These are phyloP conservation scores for Trametes sp. DNA, from an alignment of 1,284 basidiomycete species.

Conservation along the genomic window DNA sequence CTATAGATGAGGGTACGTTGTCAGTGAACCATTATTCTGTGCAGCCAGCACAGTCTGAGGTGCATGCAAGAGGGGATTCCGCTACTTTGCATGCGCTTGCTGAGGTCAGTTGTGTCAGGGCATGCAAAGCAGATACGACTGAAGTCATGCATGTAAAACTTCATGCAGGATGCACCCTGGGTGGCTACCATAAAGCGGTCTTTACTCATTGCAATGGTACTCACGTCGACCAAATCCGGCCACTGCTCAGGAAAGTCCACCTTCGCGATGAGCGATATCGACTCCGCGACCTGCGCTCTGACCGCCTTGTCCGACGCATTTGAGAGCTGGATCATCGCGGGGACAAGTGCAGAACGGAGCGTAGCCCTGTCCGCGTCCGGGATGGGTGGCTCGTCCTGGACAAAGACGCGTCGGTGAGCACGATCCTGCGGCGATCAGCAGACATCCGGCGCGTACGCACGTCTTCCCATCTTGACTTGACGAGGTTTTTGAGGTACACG, in stretches of 20 bases:
- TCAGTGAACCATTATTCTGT: background rate
- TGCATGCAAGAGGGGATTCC: too few relatives aligned
- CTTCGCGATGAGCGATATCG: constrained; percentile 87
- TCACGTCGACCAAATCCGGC: constrained; percentile 72
- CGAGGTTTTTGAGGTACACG: constrained; percentile 90
- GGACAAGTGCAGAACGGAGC: constrained; percentile 76
- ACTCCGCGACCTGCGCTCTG: constrained; percentile 88
- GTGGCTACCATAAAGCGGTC: too few relatives aligned
- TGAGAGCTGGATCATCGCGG: constrained; percentile 84
- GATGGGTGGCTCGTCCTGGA: constrained; percentile 69
- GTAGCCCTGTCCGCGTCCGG: constrained; percentile 71
- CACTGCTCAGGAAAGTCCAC: constrained; percentile 89
- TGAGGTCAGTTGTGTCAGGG: too few relatives aligned
- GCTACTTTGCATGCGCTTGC: too few relatives aligned
- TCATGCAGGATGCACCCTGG: too few relatives aligned
- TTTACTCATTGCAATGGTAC: too few relatives aligned
- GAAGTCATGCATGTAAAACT: too few relatives aligned
- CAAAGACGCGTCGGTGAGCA: constrained; percentile 13
- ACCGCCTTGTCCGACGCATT: constrained; percentile 69
- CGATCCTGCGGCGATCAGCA: constrained; percentile 20
- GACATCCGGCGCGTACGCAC: constrained; percentile 51
- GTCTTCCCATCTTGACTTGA: constrained; percentile 88
- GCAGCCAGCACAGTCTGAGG: background rate
- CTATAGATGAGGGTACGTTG: constrained; percentile 48
- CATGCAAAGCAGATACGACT: too few relatives aligned